Evolutionary conservation across 768 basidiomycete genomes (phyloP), one percentile per base, ranked within the genome.

Genomic region (Lepiota brunneoincarnata): DNA sequence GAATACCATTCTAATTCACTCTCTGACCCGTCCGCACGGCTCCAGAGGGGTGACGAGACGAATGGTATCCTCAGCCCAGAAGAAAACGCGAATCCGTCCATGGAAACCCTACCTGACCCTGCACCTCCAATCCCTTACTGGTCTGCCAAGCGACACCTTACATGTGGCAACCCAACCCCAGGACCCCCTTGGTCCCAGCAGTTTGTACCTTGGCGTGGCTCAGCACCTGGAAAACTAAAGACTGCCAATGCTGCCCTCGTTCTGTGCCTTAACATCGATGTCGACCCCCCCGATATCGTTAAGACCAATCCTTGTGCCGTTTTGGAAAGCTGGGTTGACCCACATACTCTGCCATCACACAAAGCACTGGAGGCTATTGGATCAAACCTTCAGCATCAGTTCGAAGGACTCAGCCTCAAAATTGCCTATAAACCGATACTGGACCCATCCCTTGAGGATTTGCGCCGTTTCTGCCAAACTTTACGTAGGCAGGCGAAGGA

Each of bases 241-340:
- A 98, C 94, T 1, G 84, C 88, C 15, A 87, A 92, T 34, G 96
- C 93, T 2, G 88, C 87, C 1, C 77, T 96, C 4, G 89, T 96
- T 7, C 74, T 98, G 51, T 99, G 97, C 64, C 78, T 99, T 17
- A 98, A 98, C 71, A 93, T 98, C 67, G 95, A 96, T 51, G 91
- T 97, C 42, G 96, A 98, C 65, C 97, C 97, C 15, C 97, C 97
- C 57, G 97, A 99, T 64, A 77, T 98, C 49, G 87, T 98, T 72
- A 99, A 98, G 76, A 98, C 96, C 5, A 89, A 89, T 58, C 97
- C 97, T 0, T 98, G 94, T 61, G 94, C 97, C 0, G 86, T 89
- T 39, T 75, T 97, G 44, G 96, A 98, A 69, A 94, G 93, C 59
- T 99, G 97, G 97, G 89, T 98, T 31, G 95, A 98, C 71, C 96